Conservation (phyloP, 108 stramenopile species). For the Skeletonema marinoi region DNA sequence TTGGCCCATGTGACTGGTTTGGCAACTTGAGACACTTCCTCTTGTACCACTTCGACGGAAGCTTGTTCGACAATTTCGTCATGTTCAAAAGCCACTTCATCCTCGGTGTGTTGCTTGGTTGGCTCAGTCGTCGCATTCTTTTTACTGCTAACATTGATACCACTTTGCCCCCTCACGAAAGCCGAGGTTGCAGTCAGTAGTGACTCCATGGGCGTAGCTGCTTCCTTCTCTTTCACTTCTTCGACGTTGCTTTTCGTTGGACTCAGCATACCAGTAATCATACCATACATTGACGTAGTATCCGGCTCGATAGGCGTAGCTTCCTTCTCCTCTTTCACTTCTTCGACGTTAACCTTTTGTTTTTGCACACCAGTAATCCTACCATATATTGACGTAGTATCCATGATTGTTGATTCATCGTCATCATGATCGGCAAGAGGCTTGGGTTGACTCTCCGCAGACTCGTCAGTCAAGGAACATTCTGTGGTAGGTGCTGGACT, state of each 20-base stretch:
- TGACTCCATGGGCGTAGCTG: background rate
- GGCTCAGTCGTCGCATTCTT: background rate
- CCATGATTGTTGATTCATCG: background rate
- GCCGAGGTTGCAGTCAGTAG: background rate
- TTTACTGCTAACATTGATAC: background rate
- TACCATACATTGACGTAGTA: background rate
- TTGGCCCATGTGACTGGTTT: slow-evolving; percentile 31
- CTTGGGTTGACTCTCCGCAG: background rate
- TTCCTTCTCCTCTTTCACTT: background rate
- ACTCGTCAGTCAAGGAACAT: background rate
- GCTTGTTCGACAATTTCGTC: slow-evolving; percentile 15
- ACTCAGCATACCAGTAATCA: background rate
- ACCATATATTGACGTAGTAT: background rate
- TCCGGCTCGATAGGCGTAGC: background rate
- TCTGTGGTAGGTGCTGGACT: background rate
- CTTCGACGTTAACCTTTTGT: background rate
- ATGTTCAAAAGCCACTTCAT: background rate
- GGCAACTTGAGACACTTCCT: background rate
- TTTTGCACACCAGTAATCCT: background rate
- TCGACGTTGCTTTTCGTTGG: background rate
- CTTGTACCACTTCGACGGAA: background rate
- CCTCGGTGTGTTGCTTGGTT: background rate
- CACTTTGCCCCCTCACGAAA: background rate
- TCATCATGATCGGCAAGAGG: background rate
- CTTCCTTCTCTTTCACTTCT: background rate